Conservation (phyloP, 2,329 filamentous ascomycete species). For the Ceratocystiopsis minuta region DNA sequence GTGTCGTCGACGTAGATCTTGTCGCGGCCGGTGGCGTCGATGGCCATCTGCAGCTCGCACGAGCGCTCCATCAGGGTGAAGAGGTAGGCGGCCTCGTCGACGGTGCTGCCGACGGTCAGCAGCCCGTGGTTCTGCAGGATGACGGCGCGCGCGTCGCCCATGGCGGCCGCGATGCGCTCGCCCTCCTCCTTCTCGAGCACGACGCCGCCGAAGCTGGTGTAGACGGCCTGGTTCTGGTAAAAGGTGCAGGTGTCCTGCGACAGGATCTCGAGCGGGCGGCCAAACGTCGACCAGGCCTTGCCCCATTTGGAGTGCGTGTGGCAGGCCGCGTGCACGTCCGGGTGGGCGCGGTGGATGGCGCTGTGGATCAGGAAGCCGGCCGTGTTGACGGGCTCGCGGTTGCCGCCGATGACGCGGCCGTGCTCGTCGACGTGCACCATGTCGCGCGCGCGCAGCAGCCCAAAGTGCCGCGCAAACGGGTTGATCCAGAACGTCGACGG, state of each 20-base stretch:
- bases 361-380: slow-evolving; percentile 45
- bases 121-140: slow-evolving; percentile 45
- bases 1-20: too few species aligned
- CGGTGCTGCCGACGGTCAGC: slow-evolving; percentile 38
- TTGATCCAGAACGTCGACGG: slow-evolving; percentile 1
- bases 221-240: slow-evolving; percentile 37
- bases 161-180: slow-evolving; percentile 29
- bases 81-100: slow-evolving; percentile 36
- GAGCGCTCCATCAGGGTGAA: slow-evolving; percentile 50
- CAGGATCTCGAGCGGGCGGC: slow-evolving; percentile 36
- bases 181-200: slow-evolving; percentile 39
- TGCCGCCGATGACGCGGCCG: slow-evolving; percentile 37
- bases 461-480: background rate
- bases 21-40: slow-evolving; percentile 29
- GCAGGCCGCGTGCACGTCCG: slow-evolving; percentile 36
- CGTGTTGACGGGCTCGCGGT: slow-evolving; percentile 41
- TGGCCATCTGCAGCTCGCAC: slow-evolving; percentile 47
- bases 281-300: slow-evolving; percentile 38
- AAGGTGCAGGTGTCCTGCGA: slow-evolving; percentile 36
- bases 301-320: slow-evolving; percentile 37
- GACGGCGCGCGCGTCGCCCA: slow-evolving; percentile 32
- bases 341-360: slow-evolving; percentile 35
- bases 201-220: slow-evolving; percentile 38
- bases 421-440: slow-evolving; percentile 27
- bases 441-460: background rate